Evolutionary conservation across 768 basidiomycete species (phyloP).

Genomic region (Tephrocybe sp.): DNA sequence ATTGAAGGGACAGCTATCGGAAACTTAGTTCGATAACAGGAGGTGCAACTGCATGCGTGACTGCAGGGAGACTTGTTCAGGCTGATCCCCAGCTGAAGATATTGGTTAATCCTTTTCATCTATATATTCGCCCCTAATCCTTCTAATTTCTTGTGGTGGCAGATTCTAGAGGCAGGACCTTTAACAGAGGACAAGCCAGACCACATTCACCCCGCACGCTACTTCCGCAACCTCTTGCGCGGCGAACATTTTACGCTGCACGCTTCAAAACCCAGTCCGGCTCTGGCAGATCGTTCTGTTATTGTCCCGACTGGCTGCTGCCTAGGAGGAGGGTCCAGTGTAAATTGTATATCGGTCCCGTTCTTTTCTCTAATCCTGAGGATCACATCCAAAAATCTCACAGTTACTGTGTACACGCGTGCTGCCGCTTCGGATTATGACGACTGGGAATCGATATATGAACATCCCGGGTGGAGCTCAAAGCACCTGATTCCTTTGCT

Average conservation of each 20-base stretch:
- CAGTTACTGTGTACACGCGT: conserved; percentile 55
- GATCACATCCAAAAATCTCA: background rate
- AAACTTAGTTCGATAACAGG: conserved; percentile 23
- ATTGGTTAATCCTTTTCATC: conserved; percentile 31
- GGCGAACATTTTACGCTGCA: conserved; percentile 45
- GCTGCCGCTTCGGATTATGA: conserved; percentile 64
- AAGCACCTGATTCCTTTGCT: conserved; percentile 54
- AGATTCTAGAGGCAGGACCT: conserved; percentile 58
- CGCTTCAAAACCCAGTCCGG: conserved; percentile 38
- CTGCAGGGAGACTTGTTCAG: conserved; percentile 50
- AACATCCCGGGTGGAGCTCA: conserved; percentile 62
- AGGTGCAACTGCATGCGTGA: conserved; percentile 55
- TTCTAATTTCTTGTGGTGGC: background rate
- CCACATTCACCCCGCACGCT: conserved; percentile 56
- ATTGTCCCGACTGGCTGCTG: conserved; percentile 45
- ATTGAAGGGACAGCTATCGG: background rate
- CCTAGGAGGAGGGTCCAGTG: conserved; percentile 60
- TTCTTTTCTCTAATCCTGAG: background rate
- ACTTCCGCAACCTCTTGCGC: conserved; percentile 36
- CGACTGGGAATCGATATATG: conserved; percentile 50
- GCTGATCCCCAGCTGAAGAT: conserved; percentile 55
- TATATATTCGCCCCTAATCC: background rate
- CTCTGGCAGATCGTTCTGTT: conserved; percentile 38
- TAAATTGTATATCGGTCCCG: conserved; percentile 46
- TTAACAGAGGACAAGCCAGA: conserved; percentile 41